Evolutionary conservation across 495 filamentous ascomycete species (phyloP).

Genomic region (Penicillium ochrochloron): DNA sequence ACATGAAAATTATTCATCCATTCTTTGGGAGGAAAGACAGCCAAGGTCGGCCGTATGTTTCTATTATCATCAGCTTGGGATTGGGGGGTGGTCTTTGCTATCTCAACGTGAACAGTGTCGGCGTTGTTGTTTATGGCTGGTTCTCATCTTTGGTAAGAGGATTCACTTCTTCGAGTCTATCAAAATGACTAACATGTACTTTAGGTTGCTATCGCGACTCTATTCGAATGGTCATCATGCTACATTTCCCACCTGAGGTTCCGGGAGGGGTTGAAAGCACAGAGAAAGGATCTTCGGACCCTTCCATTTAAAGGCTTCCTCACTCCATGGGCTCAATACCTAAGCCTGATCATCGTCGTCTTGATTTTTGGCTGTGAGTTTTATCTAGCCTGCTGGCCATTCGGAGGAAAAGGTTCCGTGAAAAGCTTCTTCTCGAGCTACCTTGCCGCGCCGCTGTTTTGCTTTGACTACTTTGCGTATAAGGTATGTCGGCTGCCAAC

Average conservation of each 20-base stretch:
- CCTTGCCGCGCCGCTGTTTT: conserved; percentile 36
- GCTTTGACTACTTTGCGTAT: conserved; percentile 35
- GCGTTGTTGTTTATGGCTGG: conserved; percentile 33
- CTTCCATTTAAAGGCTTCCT: conserved; percentile 61
- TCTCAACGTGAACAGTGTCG: conserved; percentile 32
- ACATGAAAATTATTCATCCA: conserved; percentile 32
- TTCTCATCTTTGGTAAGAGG: conserved; percentile 32
- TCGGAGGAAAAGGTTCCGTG: conserved; percentile 33
- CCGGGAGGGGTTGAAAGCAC: conserved; percentile 56
- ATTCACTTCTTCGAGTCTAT: no score
- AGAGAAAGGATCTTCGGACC: conserved; percentile 54
- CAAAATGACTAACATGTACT: neutral
- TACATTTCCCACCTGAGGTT: conserved; percentile 68
- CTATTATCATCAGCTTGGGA: conserved; percentile 26
- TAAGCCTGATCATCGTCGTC: conserved; percentile 59
- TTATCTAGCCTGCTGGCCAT: conserved; percentile 47
- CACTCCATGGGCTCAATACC: conserved; percentile 64
- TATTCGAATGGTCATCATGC: conserved; percentile 57
- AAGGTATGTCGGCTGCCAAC: conserved; percentile 17
- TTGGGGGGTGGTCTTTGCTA: conserved; percentile 35
- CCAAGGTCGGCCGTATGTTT: conserved; percentile 31
- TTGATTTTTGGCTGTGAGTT: conserved; percentile 67
- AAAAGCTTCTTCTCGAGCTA: conserved; percentile 39
- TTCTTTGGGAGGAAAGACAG: conserved; percentile 35
- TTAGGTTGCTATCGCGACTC: conserved; percentile 36